Base-by-base conservation (phyloP, 192 early-diverging fungal genomes). In the Coemansia erecta region DNA sequence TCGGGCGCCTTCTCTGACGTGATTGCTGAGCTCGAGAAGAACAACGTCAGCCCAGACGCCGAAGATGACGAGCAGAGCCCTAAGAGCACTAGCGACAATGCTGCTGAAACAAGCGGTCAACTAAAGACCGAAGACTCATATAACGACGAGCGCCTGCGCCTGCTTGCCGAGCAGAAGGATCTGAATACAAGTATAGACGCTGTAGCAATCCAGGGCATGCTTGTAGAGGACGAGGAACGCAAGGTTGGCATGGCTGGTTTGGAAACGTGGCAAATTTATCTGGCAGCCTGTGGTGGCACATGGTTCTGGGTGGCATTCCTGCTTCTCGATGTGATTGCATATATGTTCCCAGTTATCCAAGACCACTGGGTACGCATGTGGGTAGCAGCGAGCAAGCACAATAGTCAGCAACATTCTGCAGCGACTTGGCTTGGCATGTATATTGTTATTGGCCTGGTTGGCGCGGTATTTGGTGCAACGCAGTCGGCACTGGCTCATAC, bases 191-290 rank as follows among this genome's bases (percentile, higher is more conserved):
- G 81, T 67, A 46, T 33, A 24, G 60, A 55, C 24, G 10, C 54
- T 22, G 45, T 54, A 8, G 56, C 49, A 6, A 24, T 68, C 58
- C 43, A 76, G 53, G 81, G 82, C 17, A 81, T 87, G 57, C 78
- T 96, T 39, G 88, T 91, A 45, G 64, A 85, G 51, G 89, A 90
- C 2, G 96, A 98, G 72, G 87, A 91, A 61, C 85, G 85, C 53
- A 87, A 85, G 9, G 82, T 79, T 12, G 96, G 96, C 1, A 68
- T 74, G 28, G 94, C 97, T 52, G 74, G 83, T 37, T 70, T 63
- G 31, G 61, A 64, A 7, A 85, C 95, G 10, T 97, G 93, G 83
- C 73, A 84, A 37, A 67, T 82, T 11, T 98, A 97, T 56, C 60
- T 87, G 26, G 28, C 46, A 6, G 85, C 89, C 1, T 82, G 86